Base-by-base conservation (phyloP, 345 rosid species). In the Eutrema japonicum region DNA sequence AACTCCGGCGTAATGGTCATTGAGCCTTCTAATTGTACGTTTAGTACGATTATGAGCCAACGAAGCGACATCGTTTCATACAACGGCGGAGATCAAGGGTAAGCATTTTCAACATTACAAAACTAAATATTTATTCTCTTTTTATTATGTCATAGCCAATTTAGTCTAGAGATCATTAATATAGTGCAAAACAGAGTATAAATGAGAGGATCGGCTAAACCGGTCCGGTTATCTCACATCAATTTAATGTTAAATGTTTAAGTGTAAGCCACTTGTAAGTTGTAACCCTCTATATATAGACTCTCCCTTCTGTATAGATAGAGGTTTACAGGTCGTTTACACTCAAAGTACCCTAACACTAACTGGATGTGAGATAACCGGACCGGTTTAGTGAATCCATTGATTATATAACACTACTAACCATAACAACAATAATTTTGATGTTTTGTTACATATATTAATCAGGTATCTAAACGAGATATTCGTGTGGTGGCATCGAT, bases 11-110 rank as follows among this genome's bases (percentile, higher is more conserved):
- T 92, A n/a, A 95, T 95, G 99, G 94, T 95, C 51, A 79, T 92
- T 22, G 96, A 95, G 82, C 99, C 99, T 7, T 92, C 98, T 14
- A 92, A 89, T n/a, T 95, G 99, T 78, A 90, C 94, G 0, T 95
- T 92, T 75, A 67, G 65, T 46, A 66, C 70, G 32, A 65, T 95
- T 26, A 90, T 95, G 97, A 81, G 78, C 40, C 84, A 61, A 8
- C 84, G 91, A 2, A 61, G 58, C 35, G 88, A 92, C 46, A 84
- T 95, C 30, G 82, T 95, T 32, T 95, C 97, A 11, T 92, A 95
- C 77, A 95, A 95, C 42, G 99, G 99, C 0, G 99, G 99, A 1
- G 96, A 92, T 83, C 99, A 86, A 66, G 98, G 96, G 79, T 76
- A 70, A 59, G 70, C 56, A 37, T 54, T 33, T 22, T 42, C 9